Percentiles rank a stretch among this genome's conserved stretches.
These are phyloP conservation scores for Blastobotrys aristatus DNA, from an alignment of 1,139 yeast genomes.

Conservation along the genomic window DNA sequence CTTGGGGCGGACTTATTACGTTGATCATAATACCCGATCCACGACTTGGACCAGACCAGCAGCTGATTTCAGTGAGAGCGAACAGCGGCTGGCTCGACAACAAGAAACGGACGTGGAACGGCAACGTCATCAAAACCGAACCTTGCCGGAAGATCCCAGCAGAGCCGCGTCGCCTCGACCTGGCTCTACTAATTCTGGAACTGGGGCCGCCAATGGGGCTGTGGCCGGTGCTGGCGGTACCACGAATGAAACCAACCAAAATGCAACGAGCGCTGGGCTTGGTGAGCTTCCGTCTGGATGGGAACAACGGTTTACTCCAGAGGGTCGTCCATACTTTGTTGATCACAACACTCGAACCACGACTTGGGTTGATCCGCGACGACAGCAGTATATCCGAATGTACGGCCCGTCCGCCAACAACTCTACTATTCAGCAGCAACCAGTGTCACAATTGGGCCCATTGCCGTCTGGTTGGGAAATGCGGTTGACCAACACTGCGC, in stretches of 20 bases:
- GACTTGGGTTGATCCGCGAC: slow-evolving; percentile 99
- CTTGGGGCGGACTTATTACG: slow-evolving; percentile 95
- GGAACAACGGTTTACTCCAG: slow-evolving; percentile 98
- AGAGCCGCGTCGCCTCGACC: slow-evolving; percentile 33
- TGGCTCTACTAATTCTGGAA: slow-evolving; percentile 28
- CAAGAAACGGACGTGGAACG: slow-evolving; percentile 79
- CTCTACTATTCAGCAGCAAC: slow-evolving; percentile 92
- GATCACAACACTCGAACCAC: slow-evolving; percentile 98
- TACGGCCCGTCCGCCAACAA: slow-evolving; percentile 52
- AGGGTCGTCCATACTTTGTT: slow-evolving; percentile 96
- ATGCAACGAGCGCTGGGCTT: slow-evolving; percentile 85
- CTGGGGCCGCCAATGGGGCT: slow-evolving; percentile 27
- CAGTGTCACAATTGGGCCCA: slow-evolving; percentile 97
- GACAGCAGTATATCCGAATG: slow-evolving; percentile 96
- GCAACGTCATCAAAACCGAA: slow-evolving; percentile 84
- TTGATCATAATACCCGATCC: slow-evolving; percentile 94
- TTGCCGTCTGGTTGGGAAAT: slow-evolving; percentile 99
- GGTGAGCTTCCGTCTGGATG: slow-evolving; percentile 98
- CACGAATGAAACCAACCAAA: slow-evolving; percentile 23
- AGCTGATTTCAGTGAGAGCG: slow-evolving; percentile 39
- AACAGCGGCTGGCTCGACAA: slow-evolving; percentile 41
- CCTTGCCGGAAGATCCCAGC: slow-evolving; percentile 66
- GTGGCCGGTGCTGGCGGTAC: too few species aligned
- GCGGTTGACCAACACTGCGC: slow-evolving; percentile 97
- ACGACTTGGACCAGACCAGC: slow-evolving; percentile 99